phyloP scores from a whole-genome alignment of 148 eudicot species.

The Oxyria digyna region DNA sequence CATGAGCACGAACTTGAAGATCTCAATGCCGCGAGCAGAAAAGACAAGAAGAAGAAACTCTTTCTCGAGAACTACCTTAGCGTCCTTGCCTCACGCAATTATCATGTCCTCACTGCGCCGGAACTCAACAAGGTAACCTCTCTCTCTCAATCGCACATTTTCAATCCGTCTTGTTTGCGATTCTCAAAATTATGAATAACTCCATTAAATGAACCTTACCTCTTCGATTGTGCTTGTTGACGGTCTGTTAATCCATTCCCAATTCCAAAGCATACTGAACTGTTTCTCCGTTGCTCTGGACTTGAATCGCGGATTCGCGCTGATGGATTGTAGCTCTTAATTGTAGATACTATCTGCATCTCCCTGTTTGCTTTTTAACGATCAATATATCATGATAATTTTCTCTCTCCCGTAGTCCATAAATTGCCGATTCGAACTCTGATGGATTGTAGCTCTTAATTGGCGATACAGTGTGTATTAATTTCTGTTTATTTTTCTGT shows the following conservation, averaged over 20 bases:
- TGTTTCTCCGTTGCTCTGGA: neutral
- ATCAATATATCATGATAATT: neutral
- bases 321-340: neutral
- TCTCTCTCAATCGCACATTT: neutral
- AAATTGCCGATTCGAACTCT: too few relatives aligned
- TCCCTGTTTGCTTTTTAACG: neutral
- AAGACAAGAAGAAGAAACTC: conserved; percentile 8
- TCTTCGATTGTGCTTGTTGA: neutral
- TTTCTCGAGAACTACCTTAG: conserved; percentile 26
- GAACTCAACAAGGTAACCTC: conserved; percentile 22
- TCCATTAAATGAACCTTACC: neutral
- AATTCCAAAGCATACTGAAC: neutral
- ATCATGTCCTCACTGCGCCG: conserved; percentile 8
- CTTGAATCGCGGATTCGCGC: neutral
- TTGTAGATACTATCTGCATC: neutral
- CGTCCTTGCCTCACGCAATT: conserved; percentile 15
- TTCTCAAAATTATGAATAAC: neutral
- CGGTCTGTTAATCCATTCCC: neutral
- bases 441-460: neutral
- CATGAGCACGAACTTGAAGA: neutral
- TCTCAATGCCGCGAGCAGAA: neutral
- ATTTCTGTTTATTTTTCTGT: neutral
- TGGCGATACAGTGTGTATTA: neutral
- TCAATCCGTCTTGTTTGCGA: neutral
- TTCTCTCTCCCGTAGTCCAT: neutral